These are phyloP conservation scores for Acer saccharum DNA, from an alignment of 345 rosid species.

Conservation along the genomic window DNA sequence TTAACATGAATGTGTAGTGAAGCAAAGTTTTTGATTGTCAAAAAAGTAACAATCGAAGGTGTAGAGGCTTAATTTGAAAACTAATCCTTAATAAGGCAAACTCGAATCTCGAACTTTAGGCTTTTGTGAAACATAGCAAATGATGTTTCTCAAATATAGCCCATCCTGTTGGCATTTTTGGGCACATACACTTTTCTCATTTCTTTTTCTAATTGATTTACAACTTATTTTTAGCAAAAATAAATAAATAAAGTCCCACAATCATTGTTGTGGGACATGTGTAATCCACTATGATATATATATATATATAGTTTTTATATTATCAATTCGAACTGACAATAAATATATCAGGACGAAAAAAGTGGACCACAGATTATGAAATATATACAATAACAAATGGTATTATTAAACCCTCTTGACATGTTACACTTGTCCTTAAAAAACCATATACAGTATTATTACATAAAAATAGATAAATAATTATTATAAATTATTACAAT, in stretches of 20 bases:
- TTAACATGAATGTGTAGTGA: too few relatives aligned
- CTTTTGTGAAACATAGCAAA: not conserved
- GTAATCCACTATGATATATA: constrained; percentile 20
- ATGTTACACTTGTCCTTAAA: too few relatives aligned
- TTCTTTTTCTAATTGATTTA: not conserved
- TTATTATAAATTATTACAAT: too few relatives aligned
- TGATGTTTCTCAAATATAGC: not conserved
- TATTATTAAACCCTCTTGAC: too few relatives aligned
- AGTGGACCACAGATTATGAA: too few relatives aligned
- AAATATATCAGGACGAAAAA: too few relatives aligned
- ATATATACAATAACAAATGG: too few relatives aligned
- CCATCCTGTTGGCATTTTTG: constrained; percentile 9
- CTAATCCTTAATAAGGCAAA: not conserved
- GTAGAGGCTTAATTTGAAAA: not conserved
- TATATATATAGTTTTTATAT: too few relatives aligned
- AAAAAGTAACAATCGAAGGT: not conserved
- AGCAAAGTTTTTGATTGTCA: too few relatives aligned
- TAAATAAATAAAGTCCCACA: constrained; percentile 5
- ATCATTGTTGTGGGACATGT: constrained; percentile 51
- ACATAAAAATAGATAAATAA: too few relatives aligned
- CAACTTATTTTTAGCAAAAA: not conserved
- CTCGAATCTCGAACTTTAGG: not conserved
- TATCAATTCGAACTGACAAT: too few relatives aligned
- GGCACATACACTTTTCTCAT: not conserved
- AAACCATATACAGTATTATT: too few relatives aligned